Evolutionary conservation across 2,329 filamentous ascomycete genomes (phyloP), one percentile per base, ranked within the genome.

Genomic region (Akanthomyces lecanii): DNA sequence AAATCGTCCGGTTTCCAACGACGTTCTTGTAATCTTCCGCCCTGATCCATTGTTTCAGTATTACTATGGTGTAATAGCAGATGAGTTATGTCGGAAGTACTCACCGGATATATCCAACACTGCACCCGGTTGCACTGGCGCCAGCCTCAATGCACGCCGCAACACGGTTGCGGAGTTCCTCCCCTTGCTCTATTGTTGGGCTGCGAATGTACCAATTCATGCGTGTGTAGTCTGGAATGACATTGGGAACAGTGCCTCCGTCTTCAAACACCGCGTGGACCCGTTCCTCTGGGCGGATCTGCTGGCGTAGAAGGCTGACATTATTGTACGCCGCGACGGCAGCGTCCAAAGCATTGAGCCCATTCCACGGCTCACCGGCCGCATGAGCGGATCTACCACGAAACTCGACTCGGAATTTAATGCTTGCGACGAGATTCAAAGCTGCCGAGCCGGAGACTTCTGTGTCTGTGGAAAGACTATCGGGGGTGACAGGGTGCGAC

Each of bases 1-100:
- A 79, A 0, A 81, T 67, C 0, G 75, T 73, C n/a, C 74, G 70
- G 57, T 80, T 81, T 1, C 71, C 70, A 58, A 53, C 40, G n/a
- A 61, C 58, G 38, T 61, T 53, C 4, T 54, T 47, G 36, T 61
- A 61, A 12, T 53, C 48, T 12, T 61, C 50, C 12, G 58, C 36
- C 12, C 58, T 53, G 42, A 7, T 8, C 18, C 2, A 5, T 11
- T 18, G 10, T 1, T 23, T 21, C 3, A 53, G 5, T 14, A 36
- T 38, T 28, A 16, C 12, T 18, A 6, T 16, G 23, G 12, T 11
- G 23, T 25, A 28, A 6, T 7, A 25, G 14, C 6, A 40, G 2
- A 44, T 14, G 11, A 25, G 4, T 47, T 5, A 54, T 11, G 21
- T 33, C 25, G 23, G 12, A 3, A 25, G 21, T 21, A 28, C n/a